Evolutionary conservation across 2,329 filamentous ascomycete genomes (phyloP), one percentile per base, ranked within the genome.

Genomic region (Dactylella cylindrospora): DNA sequence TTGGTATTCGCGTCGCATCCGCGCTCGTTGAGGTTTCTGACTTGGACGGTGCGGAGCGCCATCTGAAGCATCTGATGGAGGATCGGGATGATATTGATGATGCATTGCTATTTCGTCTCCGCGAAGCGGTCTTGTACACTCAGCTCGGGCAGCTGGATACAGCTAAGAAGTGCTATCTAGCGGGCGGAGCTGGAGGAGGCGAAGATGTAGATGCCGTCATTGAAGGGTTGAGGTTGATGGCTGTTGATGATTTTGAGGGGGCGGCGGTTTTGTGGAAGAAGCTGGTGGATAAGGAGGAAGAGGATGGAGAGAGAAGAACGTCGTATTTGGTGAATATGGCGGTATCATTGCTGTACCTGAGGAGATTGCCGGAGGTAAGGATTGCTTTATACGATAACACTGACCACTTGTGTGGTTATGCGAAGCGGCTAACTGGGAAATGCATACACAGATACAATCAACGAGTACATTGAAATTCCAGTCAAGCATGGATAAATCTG

Each of bases 11-110:
- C 52, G 81, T 86, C 1, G 81, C 81, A 0, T 79, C 80, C 10
- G 84, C 85, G 0, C 74, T 93, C 22, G 78, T 91, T 4, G 87
- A 93, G 72, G 94, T 96, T 84, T 88, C 89, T 6, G 91, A 98
- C 70, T 71, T 94, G 0, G 82, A 86, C 2, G 88, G 87, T 3
- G 93, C 91, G 0, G 82, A 80, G 1, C 77, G 84, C 23, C 89
- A 94, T 68, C 75, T 98, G 1, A 76, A 77, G 15, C 82, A 78
- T 2, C 72, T 95, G 10, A 74, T 70, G 22, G 70, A 68, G 0
- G 61, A 62, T 5, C 44, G 40, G 12, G 57, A 62, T 22, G 49
- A 53, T 6, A 10, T 62, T 22, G 57, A 62, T 44, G 5, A 35
- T 32, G 33, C 32, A 9, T 39, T 49, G n/a, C 39, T 43, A 19